A percentile compares a stretch with the other conserved stretches of the same genome.
These are phyloP conservation scores for Scutellaria minor DNA, from an alignment of 257 asterid genomes.

Conservation along the genomic window DNA sequence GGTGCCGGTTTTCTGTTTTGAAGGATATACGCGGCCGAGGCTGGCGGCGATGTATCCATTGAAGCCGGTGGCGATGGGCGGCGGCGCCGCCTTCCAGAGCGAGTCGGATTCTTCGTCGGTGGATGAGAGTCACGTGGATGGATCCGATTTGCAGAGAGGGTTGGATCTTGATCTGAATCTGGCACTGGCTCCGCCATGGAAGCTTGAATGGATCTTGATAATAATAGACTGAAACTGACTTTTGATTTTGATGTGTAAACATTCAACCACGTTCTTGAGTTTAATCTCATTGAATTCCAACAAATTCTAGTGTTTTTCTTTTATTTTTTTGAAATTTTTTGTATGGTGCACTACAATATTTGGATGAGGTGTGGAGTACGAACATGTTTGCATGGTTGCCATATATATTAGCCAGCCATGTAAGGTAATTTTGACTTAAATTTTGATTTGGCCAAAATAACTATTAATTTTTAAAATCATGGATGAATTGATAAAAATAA, in stretches of 20 bases:
- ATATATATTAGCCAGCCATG: no score
- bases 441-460: no score
- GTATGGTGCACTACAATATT: no score
- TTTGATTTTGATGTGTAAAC: constrained; percentile 12
- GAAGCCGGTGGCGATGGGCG: background rate
- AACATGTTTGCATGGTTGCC: no score
- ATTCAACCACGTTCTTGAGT: background rate
- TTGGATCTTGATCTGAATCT: constrained; percentile 34
- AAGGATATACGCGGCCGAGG: background rate
- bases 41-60: background rate
- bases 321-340: background rate
- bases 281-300: background rate
- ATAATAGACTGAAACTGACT: background rate
- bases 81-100: constrained; percentile 1
- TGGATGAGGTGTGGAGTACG: no score
- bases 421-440: no score
- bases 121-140: constrained; percentile 16
- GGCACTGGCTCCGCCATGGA: constrained; percentile 27
- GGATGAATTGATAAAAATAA: no score
- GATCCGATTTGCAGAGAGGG: constrained; percentile 4
- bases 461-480: no score
- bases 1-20: constrained; percentile 11
- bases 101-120: constrained; percentile 22
- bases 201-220: constrained; percentile 1
- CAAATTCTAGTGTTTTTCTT: no score